Evolutionary conservation across 768 basidiomycete genomes (phyloP), one percentile per base, ranked within the genome.

Genomic region (Myochromella boudieri): DNA sequence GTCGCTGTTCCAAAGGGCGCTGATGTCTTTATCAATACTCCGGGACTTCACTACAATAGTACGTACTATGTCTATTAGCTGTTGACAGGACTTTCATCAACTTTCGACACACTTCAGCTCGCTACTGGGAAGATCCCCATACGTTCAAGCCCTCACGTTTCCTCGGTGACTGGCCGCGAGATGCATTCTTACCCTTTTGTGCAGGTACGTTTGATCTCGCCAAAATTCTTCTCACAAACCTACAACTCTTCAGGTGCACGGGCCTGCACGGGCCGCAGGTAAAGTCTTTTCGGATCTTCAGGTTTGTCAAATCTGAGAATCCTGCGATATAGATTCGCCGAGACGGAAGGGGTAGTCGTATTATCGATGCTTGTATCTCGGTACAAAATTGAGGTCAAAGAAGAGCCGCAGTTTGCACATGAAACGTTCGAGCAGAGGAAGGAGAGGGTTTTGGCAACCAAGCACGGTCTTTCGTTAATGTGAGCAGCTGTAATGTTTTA

Each of bases 181-280:
- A 81, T 53, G 81, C 80, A 0, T 81, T 79, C 55, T 29, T 77
- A 20, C 77, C 79, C 3, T 81, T 80, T 55, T 76, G 73, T 44
- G 65, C 59, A 36, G 77, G 76, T 66, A 44, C 44, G 61, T 49
- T n/a, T 14, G 26, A 18, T 49, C 14, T 8, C 4, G 6, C n/a
- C 15, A 11, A 10, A 28, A n/a, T n/a, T n/a, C n/a, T 8, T 1
- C 33, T 17, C 10, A 40, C 31, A 21, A 24, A 27, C 33, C 34
- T 21, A 42, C 39, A 27, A 44, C 15, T 7, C 3, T 10, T n/a
- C n/a, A 69, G 73, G 73, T 36, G 60, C 69, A n/a, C 66, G 76
- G 6, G 68, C 68, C 24, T 78, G 76, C 56, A 54, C 76, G 18
- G 76, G 75, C 28, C 63, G 72, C 47, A 69, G 67, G 74, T 74